Conservation (phyloP, 352 stramenopile species). For the Phytophthora tubulina region DNA sequence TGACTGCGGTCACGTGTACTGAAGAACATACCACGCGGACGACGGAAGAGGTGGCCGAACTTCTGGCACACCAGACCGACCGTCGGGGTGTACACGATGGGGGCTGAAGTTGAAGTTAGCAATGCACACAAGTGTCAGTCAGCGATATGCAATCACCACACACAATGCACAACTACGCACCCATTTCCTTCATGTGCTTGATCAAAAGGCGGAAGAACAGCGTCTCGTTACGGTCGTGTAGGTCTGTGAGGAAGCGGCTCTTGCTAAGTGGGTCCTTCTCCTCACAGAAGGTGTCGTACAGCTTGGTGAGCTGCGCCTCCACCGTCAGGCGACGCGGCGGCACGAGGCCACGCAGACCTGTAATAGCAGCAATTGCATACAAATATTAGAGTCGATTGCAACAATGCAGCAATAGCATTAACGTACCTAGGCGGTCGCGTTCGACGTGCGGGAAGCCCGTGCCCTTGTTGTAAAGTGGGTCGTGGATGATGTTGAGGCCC, state of each 20-base stretch:
- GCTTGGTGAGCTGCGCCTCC: conserved; percentile 75
- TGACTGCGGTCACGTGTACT: conserved; percentile 92
- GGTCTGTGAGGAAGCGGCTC: conserved; percentile 94
- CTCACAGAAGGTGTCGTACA: conserved; percentile 75
- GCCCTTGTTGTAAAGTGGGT: conserved; percentile 91
- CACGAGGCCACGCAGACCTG: conserved; percentile 85
- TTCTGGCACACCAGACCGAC: conserved; percentile 95
- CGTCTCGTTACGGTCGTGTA: conserved; percentile 97
- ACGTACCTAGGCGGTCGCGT: conserved; percentile 81
- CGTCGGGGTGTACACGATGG: conserved; percentile 98
- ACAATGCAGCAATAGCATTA: conserved; percentile 4
- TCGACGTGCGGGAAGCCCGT: conserved; percentile 88
- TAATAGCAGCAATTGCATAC: conserved; percentile 7
- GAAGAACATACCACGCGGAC: conserved; percentile 96
- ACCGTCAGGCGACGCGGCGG: conserved; percentile 79
- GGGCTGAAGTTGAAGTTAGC: conserved; percentile 58
- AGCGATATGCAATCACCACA: neutral
- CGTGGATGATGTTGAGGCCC: conserved; percentile 84
- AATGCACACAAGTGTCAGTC: conserved; percentile 39
- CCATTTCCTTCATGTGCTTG: conserved; percentile 93
- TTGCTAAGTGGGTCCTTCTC: conserved; percentile 91
- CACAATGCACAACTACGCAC: conserved; percentile 47
- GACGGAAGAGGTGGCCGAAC: conserved; percentile 92
- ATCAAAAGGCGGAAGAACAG: conserved; percentile 95
- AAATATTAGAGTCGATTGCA: conserved; percentile 9